Conservation (phyloP, 306 rosid species). For the Trifolium dubium region DNA sequence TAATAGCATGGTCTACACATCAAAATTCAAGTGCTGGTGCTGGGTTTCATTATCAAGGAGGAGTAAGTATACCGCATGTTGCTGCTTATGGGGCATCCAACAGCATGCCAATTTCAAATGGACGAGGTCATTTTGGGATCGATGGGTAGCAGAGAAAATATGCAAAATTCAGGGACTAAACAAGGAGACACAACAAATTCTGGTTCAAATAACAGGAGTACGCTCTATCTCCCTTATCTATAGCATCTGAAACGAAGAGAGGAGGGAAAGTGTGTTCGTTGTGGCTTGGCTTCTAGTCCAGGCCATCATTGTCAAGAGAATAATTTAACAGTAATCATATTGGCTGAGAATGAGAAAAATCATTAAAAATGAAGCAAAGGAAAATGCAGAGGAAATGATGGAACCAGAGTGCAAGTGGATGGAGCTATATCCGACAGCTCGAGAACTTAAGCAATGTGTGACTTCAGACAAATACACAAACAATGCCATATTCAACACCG, state of each 20-base stretch:
- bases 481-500: too few species aligned
- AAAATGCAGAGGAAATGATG: not conserved
- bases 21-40: not conserved
- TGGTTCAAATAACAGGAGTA: constrained; percentile 5
- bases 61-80: not conserved
- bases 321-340: not conserved
- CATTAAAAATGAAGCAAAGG: not conserved
- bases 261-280: not conserved
- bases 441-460: too few species aligned
- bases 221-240: not conserved
- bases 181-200: not conserved
- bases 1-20: not conserved
- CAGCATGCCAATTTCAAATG: not conserved
- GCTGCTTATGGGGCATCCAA: not conserved
- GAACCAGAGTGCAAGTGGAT: not conserved
- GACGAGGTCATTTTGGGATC: not conserved
- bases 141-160: not conserved
- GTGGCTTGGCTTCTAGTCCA: not conserved
- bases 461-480: too few species aligned
- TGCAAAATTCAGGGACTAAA: not conserved
- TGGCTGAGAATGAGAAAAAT: not conserved
- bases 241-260: not conserved
- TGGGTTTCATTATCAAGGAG: not conserved
- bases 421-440: too few species aligned
- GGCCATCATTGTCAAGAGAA: not conserved